These are phyloP conservation scores for Aspergillus costaricaensis DNA, from an alignment of 2,329 filamentous ascomycete genomes.

Conservation along the genomic window DNA sequence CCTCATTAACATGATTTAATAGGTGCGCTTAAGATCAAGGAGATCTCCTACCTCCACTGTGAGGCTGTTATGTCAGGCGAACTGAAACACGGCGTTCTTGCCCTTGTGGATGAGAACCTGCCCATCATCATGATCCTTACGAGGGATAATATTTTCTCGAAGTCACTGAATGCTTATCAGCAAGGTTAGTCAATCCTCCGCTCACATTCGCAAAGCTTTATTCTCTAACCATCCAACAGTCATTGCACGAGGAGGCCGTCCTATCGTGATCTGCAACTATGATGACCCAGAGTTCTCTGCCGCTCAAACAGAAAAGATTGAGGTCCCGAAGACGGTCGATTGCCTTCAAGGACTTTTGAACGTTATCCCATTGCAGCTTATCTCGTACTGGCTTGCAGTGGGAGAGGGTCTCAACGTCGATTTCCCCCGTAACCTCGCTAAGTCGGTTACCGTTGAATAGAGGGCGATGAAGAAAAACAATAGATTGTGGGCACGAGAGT, in stretches of 20 bases:
- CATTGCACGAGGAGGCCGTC: constrained; percentile 91
- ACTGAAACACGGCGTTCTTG: constrained; percentile 97
- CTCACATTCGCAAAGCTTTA: constrained; percentile 12
- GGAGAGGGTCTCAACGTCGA: constrained; percentile 96
- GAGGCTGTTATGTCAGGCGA: constrained; percentile 99
- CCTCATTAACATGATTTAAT: constrained; percentile 17
- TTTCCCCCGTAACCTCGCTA: constrained; percentile 97
- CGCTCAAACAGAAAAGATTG: constrained; percentile 92
- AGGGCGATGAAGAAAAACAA: background rate
- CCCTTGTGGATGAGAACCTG: constrained; percentile 95
- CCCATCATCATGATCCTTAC: constrained; percentile 99
- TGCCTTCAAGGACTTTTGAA: constrained; percentile 95
- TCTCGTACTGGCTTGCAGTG: constrained; percentile 98
- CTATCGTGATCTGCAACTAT: constrained; percentile 97
- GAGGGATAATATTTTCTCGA: constrained; percentile 91
- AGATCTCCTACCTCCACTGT: constrained; percentile 99
- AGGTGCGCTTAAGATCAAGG: constrained; percentile 97
- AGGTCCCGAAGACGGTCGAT: constrained; percentile 94
- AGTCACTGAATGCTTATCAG: constrained; percentile 99
- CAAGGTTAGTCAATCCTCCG: constrained; percentile 63
- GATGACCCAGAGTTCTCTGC: constrained; percentile 84
- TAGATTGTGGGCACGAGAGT: constrained; percentile 8
- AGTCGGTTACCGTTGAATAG: constrained; percentile 98
- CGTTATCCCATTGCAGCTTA: constrained; percentile 94
- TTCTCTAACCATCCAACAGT: constrained; percentile 57